Percentiles rank a stretch among this genome's conserved stretches.
Evolutionary conservation across 2,329 filamentous ascomycete species (phyloP).

Genomic region (Penicillium sp.): DNA sequence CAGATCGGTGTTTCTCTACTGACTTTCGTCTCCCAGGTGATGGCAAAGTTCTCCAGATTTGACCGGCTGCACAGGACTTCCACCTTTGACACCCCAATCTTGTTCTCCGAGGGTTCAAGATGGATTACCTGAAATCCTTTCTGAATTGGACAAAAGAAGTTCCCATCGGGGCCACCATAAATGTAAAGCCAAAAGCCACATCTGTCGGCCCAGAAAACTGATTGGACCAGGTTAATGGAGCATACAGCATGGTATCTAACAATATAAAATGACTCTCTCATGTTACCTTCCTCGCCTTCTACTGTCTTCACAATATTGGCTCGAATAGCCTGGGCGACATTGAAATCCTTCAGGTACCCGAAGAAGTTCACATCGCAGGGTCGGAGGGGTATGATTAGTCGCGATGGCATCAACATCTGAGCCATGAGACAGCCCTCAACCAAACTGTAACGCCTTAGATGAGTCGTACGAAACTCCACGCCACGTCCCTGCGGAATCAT

Average conservation of each 20-base stretch:
- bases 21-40: slow-evolving; percentile 31
- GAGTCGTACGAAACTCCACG: slow-evolving; percentile 35
- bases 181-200: slow-evolving; percentile 35
- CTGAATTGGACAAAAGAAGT: slow-evolving; percentile 25
- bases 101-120: slow-evolving; percentile 26
- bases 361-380: slow-evolving; percentile 31
- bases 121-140: slow-evolving; percentile 23
- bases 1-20: slow-evolving; percentile 19
- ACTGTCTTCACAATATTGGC: slow-evolving; percentile 4
- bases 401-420: slow-evolving; percentile 28
- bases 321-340: slow-evolving; percentile 21
- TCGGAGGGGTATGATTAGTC: slow-evolving; percentile 34
- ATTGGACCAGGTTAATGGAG: slow-evolving; percentile 32
- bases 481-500: slow-evolving; percentile 30
- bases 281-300: neutral
- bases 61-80: neutral
- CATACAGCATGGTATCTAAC: slow-evolving; percentile 35
- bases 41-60: slow-evolving; percentile 27
- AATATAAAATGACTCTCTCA: neutral
- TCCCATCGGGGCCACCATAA: slow-evolving; percentile 35
- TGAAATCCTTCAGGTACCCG: slow-evolving; percentile 35
- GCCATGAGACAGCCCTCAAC: slow-evolving; percentile 36
- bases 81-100: neutral
- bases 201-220: slow-evolving; percentile 34
- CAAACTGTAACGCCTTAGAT: slow-evolving; percentile 30